These are phyloP conservation scores for Trichoderma breve DNA, from an alignment of 2,329 filamentous ascomycete genomes.

Conservation along the genomic window DNA sequence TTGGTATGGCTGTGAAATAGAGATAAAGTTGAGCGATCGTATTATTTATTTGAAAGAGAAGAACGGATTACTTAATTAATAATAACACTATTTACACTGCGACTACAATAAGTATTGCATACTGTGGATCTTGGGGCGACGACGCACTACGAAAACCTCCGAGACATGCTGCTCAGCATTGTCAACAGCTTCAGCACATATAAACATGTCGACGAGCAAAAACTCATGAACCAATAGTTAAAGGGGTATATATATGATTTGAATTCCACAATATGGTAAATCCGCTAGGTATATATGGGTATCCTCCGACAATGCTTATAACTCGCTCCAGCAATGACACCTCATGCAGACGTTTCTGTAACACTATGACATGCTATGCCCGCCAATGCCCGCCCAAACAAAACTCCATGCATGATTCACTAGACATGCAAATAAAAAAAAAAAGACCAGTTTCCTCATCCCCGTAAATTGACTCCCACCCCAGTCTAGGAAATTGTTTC, in stretches of 20 bases:
- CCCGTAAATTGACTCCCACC: constrained; percentile 5
- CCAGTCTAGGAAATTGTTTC: background rate
- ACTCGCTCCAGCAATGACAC: constrained; percentile 27
- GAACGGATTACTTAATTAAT: too few species aligned
- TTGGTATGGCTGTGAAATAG: background rate
- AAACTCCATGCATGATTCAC: constrained; percentile 17
- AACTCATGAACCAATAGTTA: background rate
- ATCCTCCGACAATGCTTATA: constrained; percentile 31
- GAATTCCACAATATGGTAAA: constrained; percentile 14
- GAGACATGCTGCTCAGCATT: background rate
- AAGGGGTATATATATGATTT: constrained; percentile 7
- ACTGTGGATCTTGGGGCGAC: background rate
- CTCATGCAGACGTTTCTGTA: constrained; percentile 21
- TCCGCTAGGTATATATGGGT: constrained; percentile 30
- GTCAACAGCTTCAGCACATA: background rate
- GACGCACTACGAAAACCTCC: background rate
- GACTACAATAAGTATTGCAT: too few species aligned
- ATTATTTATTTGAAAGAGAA: too few species aligned
- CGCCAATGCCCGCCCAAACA: constrained; percentile 17
- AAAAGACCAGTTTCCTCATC: constrained; percentile 6
- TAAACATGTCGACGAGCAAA: background rate
- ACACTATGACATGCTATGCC: constrained; percentile 21
- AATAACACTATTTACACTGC: background rate
- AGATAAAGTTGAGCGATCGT: background rate
- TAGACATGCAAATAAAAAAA: constrained; percentile 4